Conservation (phyloP, 352 stramenopile genomes). For the Pseudoperonospora humuli region DNA sequence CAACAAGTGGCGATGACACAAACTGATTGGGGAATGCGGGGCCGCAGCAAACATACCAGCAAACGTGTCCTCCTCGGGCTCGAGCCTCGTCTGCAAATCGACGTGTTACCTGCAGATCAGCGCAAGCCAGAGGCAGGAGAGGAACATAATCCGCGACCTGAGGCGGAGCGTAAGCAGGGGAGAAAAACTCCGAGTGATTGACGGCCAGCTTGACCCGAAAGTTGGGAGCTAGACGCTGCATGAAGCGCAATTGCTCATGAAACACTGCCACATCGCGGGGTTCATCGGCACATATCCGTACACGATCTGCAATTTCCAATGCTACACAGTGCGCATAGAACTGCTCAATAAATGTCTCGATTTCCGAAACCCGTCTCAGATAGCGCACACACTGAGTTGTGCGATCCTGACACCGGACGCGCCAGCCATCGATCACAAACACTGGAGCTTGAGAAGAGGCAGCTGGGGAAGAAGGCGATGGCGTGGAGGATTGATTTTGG, state of each 20-base stretch:
- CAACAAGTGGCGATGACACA: conserved; percentile 60
- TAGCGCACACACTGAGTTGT: conserved; percentile 56
- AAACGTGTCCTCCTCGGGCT: conserved; percentile 46
- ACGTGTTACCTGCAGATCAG: conserved; percentile 50
- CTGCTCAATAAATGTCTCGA: conserved; percentile 55
- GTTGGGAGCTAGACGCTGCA: conserved; percentile 48
- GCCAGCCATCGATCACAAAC: conserved; percentile 55
- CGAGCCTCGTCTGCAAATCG: conserved; percentile 45
- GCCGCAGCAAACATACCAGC: conserved; percentile 78
- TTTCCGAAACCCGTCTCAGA: conserved; percentile 38
- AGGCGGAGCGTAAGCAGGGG: conserved; percentile 36
- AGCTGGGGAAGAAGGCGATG: conserved; percentile 4
- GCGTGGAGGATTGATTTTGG: conserved; percentile 3
- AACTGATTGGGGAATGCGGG: conserved; percentile 72
- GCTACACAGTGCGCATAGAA: conserved; percentile 62
- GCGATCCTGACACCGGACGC: conserved; percentile 54
- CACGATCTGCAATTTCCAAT: conserved; percentile 44
- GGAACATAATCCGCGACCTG: conserved; percentile 71
- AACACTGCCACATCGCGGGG: conserved; percentile 47
- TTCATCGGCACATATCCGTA: conserved; percentile 70
- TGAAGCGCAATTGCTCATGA: conserved; percentile 54
- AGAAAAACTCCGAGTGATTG: conserved; percentile 68
- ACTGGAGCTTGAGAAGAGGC: conserved; percentile 13
- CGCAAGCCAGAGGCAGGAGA: conserved; percentile 57
- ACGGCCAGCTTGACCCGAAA: conserved; percentile 72